Percentiles rank a stretch among this genome's conserved stretches.
Conservation (phyloP, 441 rosid genomes). For the Erodium trifolium region DNA sequence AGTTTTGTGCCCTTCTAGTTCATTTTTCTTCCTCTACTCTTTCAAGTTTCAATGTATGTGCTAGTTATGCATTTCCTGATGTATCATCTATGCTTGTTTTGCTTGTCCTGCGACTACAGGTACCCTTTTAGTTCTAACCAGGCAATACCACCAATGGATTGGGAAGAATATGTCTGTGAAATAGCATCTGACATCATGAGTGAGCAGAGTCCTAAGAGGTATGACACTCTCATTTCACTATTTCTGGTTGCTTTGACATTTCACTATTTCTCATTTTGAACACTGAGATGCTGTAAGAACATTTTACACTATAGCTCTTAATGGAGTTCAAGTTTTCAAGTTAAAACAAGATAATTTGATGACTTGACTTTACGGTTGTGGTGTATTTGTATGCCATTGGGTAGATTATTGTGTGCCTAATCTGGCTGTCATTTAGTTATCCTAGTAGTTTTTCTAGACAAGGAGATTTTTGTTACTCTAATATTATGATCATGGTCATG, state of each 20-base stretch:
- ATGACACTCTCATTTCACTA: slow-evolving; percentile 1
- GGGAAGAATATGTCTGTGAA: slow-evolving; percentile 91
- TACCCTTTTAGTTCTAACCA: slow-evolving; percentile 71
- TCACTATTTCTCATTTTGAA: background rate
- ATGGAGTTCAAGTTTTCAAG: background rate
- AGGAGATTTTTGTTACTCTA: background rate
- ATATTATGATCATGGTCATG: background rate
- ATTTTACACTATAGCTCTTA: background rate
- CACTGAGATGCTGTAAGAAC: background rate
- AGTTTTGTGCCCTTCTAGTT: background rate
- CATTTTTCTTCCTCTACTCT: slow-evolving; percentile 10
- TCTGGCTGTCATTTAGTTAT: too few relatives aligned
- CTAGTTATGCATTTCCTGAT: slow-evolving; percentile 12
- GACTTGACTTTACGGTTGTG: background rate
- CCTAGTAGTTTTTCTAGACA: background rate
- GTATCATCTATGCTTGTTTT: slow-evolving; percentile 4
- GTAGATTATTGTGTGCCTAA: too few relatives aligned
- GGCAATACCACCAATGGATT: slow-evolving; percentile 75
- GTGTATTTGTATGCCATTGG: background rate
- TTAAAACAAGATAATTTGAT: background rate
- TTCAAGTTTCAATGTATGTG: slow-evolving; percentile 4
- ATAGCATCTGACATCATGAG: slow-evolving; percentile 78
- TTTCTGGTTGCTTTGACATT: background rate
- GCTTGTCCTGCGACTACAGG: slow-evolving; percentile 29
- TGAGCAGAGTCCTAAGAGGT: slow-evolving; percentile 97